Base-by-base conservation (phyloP, 1,284 basidiomycete species). In the Leccinum griseonigrum region DNA sequence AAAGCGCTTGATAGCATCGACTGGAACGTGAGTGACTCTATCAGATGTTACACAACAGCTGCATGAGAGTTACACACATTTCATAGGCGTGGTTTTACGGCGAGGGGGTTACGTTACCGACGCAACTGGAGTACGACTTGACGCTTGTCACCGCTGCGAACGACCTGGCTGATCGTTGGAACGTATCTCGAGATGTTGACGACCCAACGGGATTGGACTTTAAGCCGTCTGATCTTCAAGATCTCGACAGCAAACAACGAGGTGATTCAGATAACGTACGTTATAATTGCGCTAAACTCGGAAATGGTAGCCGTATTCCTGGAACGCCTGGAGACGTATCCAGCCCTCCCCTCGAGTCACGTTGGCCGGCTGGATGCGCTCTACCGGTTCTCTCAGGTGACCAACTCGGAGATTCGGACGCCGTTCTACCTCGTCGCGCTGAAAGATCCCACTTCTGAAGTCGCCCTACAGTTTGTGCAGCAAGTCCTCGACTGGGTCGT, bases 41-140 rank as follows among this genome's bases (percentile, higher is more conserved):
- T 29, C 6, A 5, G 7, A 10, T 22, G 16, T 29, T 22, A 2
- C 3, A 10, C 29, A 16, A 46, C 40, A 31, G 13, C 6, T 48
- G 3, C 50, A 38, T 43, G 2, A 3, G 5, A n/a, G 9, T 16
- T 61, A 60, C 57, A 55, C 61, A 16, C 8, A 29, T 52, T 10
- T 14, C 26, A 4, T 63, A 94, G 84, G 89, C 83, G 52, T 98
- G 95, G 96, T 81, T 97, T 56, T 86, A 93, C 69, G 95, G 95
- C 31, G 88, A 92, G 74, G 95, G 95, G 3, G 67, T 81, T 4
- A 79, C 86, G 61, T 82, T 97, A 13, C 94, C 93, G 0, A 90
- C 90, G 3, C n/a, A 91, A 71, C 83, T 94, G 76, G 80, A 90
- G 66, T 98, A 97, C 70, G 94, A 98, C 71, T 81, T 85, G 46